These are phyloP conservation scores for Letharia columbiana DNA, from an alignment of 495 filamentous ascomycete genomes.

Conservation along the genomic window DNA sequence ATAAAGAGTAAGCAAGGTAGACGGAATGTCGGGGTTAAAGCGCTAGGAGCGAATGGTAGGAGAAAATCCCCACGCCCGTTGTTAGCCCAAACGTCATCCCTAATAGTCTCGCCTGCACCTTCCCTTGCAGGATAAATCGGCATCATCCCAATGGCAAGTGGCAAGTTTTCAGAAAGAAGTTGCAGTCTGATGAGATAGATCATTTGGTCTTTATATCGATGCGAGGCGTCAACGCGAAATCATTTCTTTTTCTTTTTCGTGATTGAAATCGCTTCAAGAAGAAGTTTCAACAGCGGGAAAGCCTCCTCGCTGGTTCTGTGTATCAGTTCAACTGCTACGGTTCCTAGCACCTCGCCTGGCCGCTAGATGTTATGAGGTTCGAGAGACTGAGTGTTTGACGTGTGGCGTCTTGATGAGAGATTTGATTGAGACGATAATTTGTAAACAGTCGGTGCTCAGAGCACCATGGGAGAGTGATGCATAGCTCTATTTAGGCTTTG, in stretches of 20 bases:
- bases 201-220: neutral
- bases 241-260: neutral
- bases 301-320: neutral
- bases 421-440: neutral
- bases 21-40: conserved; percentile 28
- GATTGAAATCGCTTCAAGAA: neutral
- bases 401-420: neutral
- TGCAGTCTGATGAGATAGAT: no score
- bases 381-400: neutral
- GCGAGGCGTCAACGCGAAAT: neutral
- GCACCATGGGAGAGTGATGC: conserved; percentile 1
- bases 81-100: conserved; percentile 4
- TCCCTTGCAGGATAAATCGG: conserved; percentile 28
- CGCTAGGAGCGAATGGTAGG: neutral
- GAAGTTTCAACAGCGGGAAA: neutral
- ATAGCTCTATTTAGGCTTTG: conserved; percentile 35
- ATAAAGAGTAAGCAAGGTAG: conserved; percentile 9
- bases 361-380: neutral
- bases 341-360: neutral
- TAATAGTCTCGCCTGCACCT: conserved; percentile 29
- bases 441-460: neutral
- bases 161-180: no score
- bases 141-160: neutral
- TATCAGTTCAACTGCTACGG: neutral
- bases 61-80: neutral